Base-by-base conservation (phyloP, 768 basidiomycete species). In the Fomitopsis pulvina region DNA sequence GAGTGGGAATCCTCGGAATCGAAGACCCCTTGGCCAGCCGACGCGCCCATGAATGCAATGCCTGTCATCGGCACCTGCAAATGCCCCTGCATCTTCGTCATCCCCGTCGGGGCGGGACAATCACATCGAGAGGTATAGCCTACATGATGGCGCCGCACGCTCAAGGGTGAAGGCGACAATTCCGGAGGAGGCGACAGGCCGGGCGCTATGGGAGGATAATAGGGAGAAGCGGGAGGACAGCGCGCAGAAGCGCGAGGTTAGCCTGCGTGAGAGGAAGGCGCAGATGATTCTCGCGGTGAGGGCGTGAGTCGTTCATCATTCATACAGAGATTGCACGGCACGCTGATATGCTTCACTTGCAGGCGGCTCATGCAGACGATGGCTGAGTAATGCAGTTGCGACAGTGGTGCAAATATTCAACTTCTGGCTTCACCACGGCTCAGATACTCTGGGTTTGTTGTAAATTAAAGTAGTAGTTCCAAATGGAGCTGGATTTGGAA, bases 221-320 rank as follows among this genome's bases (percentile, higher is more conserved):
- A n/a, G n/a, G n/a, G n/a, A n/a, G n/a, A n/a, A n/a, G n/a, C n/a
- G n/a, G n/a, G n/a, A n/a, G n/a, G n/a, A n/a, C 50, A 85, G 74
- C 2, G 47, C 88, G 12, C 86, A 86, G 63, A 83, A 81, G 69
- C 74, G 90, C 28, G 87, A 92, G 64, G 81, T 79, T 3, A 89
- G 83, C 66, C 65, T 92, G 60, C 72, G 71, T 57, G 87, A 91
- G 59, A 71, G 89, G 55, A 92, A 92, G 67, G 87, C 85, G 12
- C 78, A 83, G 66, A 92, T 92, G 90, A 80, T 92, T 52, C 64
- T 92, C 54, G 89, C 87, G 27, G 90, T 90, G 1, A 73, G 90
- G 65, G 83, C 87, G 90, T 92, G 62, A 57, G 88, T 84, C n/a
- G n/a, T 41, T 41, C 49, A 44, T 40, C 2, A 1, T 26, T 8